Evolutionary conservation across 495 filamentous ascomycete genomes (phyloP).

Genomic region (Penicillium canescens): DNA sequence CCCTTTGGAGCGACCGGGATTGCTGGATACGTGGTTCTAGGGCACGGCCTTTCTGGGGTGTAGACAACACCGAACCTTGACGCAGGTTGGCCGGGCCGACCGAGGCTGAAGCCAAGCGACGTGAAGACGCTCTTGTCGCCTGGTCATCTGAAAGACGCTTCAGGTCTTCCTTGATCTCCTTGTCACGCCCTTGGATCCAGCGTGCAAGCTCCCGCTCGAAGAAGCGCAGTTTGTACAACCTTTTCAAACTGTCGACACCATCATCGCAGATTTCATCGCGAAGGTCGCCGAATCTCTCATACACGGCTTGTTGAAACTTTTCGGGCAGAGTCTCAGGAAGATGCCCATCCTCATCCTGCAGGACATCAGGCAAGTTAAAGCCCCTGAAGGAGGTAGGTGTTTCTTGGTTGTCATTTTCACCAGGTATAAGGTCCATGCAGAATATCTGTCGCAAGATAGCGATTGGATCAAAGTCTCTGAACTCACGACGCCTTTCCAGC

Average conservation of each 20-base stretch:
- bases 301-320: slow-evolving; percentile 27
- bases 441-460: slow-evolving; percentile 29
- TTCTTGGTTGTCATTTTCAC: slow-evolving; percentile 15
- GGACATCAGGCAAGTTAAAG: slow-evolving; percentile 24
- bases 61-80: background rate
- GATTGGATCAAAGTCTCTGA: slow-evolving; percentile 27
- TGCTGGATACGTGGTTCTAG: background rate
- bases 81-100: background rate
- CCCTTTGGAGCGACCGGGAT: background rate
- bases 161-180: slow-evolving; percentile 29
- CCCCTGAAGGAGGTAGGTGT: slow-evolving; percentile 29
- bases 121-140: background rate
- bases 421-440: slow-evolving; percentile 18
- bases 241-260: slow-evolving; percentile 27
- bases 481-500: slow-evolving; percentile 28
- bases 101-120: slow-evolving; percentile 1
- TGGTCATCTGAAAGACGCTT: slow-evolving; percentile 2
- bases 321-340: slow-evolving; percentile 38
- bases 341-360: slow-evolving; percentile 31
- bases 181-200: slow-evolving; percentile 34
- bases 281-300: slow-evolving; percentile 36
- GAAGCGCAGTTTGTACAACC: slow-evolving; percentile 35
- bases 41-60: too few relatives aligned
- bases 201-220: slow-evolving; percentile 26
- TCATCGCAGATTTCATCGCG: slow-evolving; percentile 18